Evolutionary conservation across 1,284 basidiomycete species (phyloP).

Genomic region (Trametes polyzona): DNA sequence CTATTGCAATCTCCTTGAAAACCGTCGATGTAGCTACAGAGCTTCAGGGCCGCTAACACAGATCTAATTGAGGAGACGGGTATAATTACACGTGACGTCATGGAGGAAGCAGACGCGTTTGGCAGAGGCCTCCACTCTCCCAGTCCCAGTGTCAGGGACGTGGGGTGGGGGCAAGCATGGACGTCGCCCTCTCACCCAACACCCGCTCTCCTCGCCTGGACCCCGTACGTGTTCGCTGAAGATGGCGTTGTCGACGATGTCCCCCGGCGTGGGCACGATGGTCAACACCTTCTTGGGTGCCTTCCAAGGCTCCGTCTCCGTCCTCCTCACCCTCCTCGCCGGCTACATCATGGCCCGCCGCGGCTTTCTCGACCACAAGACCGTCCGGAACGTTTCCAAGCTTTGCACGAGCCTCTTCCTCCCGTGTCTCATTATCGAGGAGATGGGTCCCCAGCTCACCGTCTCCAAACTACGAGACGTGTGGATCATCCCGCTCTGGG

Average conservation of each 20-base stretch:
- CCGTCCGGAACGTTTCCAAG: conserved; percentile 33
- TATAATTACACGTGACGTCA: no score
- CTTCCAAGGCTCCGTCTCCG: conserved; percentile 35
- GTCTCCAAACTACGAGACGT: conserved; percentile 23
- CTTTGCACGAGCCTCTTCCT: conserved; percentile 38
- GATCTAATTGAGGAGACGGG: no score
- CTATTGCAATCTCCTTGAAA: no score
- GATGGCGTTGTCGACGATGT: background rate
- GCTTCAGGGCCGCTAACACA: no score
- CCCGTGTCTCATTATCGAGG: conserved; percentile 37
- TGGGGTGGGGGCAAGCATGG: no score
- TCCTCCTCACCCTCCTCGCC: conserved; percentile 36
- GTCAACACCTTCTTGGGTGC: conserved; percentile 34
- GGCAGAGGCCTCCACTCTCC: no score
- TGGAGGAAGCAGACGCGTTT: no score
- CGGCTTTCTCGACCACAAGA: conserved; percentile 29
- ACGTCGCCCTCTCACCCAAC: no score
- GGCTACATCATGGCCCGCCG: conserved; percentile 32
- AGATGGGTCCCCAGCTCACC: conserved; percentile 39
- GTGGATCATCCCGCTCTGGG: conserved; percentile 40
- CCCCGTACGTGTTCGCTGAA: no score
- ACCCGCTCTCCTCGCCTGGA: no score
- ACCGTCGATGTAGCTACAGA: no score
- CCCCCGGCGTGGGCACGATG: conserved; percentile 15
- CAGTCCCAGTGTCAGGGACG: no score